A percentile compares a stretch with the other conserved stretches of the same genome.
Conservation (phyloP, 1,284 basidiomycete species). For the Takashimella koratensis region DNA sequence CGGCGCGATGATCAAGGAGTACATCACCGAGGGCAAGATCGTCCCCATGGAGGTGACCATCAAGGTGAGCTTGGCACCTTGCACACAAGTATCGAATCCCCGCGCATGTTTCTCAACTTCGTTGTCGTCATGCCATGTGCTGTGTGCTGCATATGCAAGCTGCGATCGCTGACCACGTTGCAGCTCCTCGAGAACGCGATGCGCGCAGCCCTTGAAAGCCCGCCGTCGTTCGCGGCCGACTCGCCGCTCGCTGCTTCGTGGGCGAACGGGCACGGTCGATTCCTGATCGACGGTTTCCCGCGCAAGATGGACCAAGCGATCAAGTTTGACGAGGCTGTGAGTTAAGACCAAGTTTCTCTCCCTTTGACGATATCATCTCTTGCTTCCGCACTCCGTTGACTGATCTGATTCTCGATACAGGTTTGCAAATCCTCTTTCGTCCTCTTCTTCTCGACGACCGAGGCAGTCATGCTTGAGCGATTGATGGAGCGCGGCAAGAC, state of each 20-base stretch:
- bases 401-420: constrained; percentile 47
- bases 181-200: constrained; percentile 89
- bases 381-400: neutral
- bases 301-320: constrained; percentile 97
- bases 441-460: constrained; percentile 84
- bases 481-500: constrained; percentile 89
- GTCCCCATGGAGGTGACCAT: constrained; percentile 97
- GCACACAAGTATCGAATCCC: too few relatives aligned
- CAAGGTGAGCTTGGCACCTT: constrained; percentile 54
- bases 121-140: too few relatives aligned
- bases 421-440: constrained; percentile 77
- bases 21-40: constrained; percentile 89
- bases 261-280: constrained; percentile 71
- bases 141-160: too few relatives aligned
- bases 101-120: too few relatives aligned
- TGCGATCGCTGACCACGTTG: too few relatives aligned
- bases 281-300: constrained; percentile 97
- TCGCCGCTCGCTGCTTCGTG: constrained; percentile 54
- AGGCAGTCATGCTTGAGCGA: constrained; percentile 81
- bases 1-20: constrained; percentile 80
- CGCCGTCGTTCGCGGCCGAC: constrained; percentile 27
- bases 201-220: constrained; percentile 57
- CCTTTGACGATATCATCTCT: neutral
- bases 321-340: constrained; percentile 83
- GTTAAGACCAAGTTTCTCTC: constrained; percentile 27